Percentiles rank a stretch among this genome's conserved stretches.
Conservation (phyloP, 805 yeast species). For the Myxozyma mucilagina region DNA sequence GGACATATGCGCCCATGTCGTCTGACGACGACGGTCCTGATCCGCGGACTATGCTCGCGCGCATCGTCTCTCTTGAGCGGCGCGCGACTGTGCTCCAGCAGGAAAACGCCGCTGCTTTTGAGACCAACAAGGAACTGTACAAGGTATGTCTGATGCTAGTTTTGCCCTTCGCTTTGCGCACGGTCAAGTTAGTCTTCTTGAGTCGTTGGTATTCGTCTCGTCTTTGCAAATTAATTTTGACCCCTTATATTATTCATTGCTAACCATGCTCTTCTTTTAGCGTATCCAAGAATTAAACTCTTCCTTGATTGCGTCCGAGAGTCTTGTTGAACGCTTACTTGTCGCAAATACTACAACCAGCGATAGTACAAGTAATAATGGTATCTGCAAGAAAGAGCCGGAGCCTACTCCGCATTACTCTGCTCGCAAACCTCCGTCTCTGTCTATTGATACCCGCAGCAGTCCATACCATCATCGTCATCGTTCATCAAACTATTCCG, state of each 20-base stretch:
- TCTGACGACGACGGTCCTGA: slow-evolving; percentile 10
- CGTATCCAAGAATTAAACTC: slow-evolving; percentile 31
- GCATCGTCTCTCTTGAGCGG: slow-evolving; percentile 20
- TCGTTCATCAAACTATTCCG: neutral
- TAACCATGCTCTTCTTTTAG: slow-evolving; percentile 1
- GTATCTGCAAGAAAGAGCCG: neutral
- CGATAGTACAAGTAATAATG: neutral
- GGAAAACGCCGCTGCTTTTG: slow-evolving; percentile 22
- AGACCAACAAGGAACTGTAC: slow-evolving; percentile 24
- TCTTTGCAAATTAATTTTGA: neutral
- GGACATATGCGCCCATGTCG: slow-evolving; percentile 3
- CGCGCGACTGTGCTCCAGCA: slow-evolving; percentile 23
- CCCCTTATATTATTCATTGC: neutral
- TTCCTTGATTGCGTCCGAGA: slow-evolving; percentile 26
- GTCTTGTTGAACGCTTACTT: slow-evolving; percentile 27
- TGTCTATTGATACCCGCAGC: neutral
- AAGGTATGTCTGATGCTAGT: slow-evolving; percentile 10
- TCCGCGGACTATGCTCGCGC: slow-evolving; percentile 20
- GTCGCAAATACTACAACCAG: too few relatives aligned
- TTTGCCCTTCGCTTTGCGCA: neutral
- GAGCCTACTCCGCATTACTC: neutral
- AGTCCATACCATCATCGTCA: neutral
- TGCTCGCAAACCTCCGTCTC: neutral
- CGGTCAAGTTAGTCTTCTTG: neutral
- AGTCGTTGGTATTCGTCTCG: neutral